These are phyloP conservation scores for Beauveria asiatica DNA, from an alignment of 2,329 filamentous ascomycete species.

Conservation along the genomic window DNA sequence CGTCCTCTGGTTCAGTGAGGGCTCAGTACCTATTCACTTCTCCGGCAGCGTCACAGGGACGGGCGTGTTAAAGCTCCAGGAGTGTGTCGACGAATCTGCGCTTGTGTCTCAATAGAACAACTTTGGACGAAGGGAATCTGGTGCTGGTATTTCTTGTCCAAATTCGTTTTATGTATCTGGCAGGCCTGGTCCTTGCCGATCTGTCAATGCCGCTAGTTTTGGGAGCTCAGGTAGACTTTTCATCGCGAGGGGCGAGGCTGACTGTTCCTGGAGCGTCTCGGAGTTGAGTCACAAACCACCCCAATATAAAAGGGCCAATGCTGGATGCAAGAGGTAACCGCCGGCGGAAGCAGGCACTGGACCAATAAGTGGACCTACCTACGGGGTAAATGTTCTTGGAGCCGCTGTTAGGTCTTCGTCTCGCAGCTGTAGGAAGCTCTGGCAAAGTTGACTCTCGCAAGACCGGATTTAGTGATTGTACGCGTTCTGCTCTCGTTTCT, in stretches of 20 bases:
- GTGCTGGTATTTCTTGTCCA: no score
- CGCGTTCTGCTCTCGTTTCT: not conserved
- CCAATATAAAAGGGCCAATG: not conserved
- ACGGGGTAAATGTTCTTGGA: not conserved
- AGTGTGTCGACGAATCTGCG: not conserved
- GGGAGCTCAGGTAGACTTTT: not conserved
- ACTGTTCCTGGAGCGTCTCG: not conserved
- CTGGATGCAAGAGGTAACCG: not conserved
- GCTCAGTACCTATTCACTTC: not conserved
- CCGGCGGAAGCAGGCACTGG: not conserved
- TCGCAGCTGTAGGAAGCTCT: not conserved
- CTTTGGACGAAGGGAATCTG: not conserved
- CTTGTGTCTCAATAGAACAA: not conserved
- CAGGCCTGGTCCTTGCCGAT: not conserved
- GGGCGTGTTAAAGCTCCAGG: not conserved
- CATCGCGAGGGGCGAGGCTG: no score
- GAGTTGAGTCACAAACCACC: not conserved
- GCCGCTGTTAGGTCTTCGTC: not conserved
- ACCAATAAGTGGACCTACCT: not conserved
- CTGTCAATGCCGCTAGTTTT: not conserved
- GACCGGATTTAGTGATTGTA: not conserved
- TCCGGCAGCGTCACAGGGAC: not conserved
- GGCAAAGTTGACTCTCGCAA: not conserved
- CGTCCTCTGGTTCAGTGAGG: no score
- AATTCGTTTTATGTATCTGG: not conserved